These are phyloP conservation scores for Paraleonurus japonicus DNA, from an alignment of 257 asterid species.

Conservation along the genomic window DNA sequence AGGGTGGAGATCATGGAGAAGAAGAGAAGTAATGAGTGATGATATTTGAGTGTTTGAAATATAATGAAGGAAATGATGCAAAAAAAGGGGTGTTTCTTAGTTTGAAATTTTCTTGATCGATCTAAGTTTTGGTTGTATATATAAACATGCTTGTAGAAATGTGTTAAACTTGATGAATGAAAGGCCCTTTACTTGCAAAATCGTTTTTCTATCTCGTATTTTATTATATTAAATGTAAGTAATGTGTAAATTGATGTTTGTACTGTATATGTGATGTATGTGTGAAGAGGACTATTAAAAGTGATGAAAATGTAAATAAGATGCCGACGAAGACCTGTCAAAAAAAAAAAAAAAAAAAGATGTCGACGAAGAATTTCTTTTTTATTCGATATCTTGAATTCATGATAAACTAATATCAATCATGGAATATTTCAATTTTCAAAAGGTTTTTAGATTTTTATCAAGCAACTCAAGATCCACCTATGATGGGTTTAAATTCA, in stretches of 20 bases:
- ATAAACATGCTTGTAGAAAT: constrained; percentile 6
- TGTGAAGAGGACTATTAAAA: background rate
- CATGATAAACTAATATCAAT: background rate
- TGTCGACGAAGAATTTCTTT: too few species aligned
- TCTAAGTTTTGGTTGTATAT: constrained; percentile 22
- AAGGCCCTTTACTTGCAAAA: background rate
- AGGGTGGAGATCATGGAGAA: constrained; percentile 50
- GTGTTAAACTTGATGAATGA: background rate
- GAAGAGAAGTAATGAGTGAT: constrained; percentile 42
- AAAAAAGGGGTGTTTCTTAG: background rate
- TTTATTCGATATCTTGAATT: too few species aligned
- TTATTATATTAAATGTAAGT: background rate
- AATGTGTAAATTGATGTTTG: too few species aligned
- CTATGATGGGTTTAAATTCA: background rate
- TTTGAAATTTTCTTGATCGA: background rate
- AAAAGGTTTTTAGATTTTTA: background rate
- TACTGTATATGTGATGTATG: too few species aligned
- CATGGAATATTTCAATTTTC: background rate
- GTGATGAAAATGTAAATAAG: too few species aligned
- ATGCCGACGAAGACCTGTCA: too few species aligned
- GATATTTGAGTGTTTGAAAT: constrained; percentile 22
- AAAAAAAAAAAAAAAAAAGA: too few species aligned
- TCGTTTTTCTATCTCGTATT: background rate
- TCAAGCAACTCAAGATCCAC: background rate
- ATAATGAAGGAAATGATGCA: background rate